A percentile compares a stretch with the other conserved stretches of the same genome.
Evolutionary conservation across 1,139 yeast genomes (phyloP).

Genomic region (Wickerhamomyces sp.): DNA sequence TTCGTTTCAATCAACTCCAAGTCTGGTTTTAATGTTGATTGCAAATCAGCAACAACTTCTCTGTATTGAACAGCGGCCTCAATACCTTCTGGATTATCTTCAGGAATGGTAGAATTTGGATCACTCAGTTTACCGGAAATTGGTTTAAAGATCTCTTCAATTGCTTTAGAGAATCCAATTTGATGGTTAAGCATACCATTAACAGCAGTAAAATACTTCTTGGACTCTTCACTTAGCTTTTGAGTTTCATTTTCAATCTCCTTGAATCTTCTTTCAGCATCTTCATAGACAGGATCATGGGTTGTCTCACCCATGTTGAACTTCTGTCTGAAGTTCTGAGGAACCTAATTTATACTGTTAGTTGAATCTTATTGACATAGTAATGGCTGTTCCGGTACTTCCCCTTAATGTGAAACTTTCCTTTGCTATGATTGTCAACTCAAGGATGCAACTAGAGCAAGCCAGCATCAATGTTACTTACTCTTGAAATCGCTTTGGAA

Average conservation of each 20-base stretch:
- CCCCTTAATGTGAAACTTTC: neutral
- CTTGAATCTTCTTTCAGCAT: conserved; percentile 93
- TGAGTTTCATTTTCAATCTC: conserved; percentile 88
- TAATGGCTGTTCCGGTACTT: too few species aligned
- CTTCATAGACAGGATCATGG: conserved; percentile 82
- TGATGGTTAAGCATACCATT: conserved; percentile 92
- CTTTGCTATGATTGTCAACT: too few species aligned
- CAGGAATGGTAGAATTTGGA: conserved; percentile 78
- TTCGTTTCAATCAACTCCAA: conserved; percentile 87
- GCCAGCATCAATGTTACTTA: too few species aligned
- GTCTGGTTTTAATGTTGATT: conserved; percentile 85
- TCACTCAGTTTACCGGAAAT: conserved; percentile 89
- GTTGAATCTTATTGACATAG: too few species aligned
- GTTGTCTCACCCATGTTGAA: conserved; percentile 83
- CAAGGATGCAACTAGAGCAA: too few species aligned
- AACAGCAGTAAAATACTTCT: conserved; percentile 83
- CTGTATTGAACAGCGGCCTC: conserved; percentile 91
- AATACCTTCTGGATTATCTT: conserved; percentile 95
- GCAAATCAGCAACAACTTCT: conserved; percentile 79
- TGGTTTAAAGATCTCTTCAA: conserved; percentile 95
- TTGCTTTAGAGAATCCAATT: conserved; percentile 87
- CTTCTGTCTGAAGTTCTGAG: conserved; percentile 73
- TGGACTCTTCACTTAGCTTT: conserved; percentile 84
- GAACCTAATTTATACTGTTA: conserved; percentile 41
- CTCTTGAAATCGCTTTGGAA: conserved; percentile 75